Evolutionary conservation across 805 yeast species (phyloP).

Genomic region (Suhomyces kilbournensis): DNA sequence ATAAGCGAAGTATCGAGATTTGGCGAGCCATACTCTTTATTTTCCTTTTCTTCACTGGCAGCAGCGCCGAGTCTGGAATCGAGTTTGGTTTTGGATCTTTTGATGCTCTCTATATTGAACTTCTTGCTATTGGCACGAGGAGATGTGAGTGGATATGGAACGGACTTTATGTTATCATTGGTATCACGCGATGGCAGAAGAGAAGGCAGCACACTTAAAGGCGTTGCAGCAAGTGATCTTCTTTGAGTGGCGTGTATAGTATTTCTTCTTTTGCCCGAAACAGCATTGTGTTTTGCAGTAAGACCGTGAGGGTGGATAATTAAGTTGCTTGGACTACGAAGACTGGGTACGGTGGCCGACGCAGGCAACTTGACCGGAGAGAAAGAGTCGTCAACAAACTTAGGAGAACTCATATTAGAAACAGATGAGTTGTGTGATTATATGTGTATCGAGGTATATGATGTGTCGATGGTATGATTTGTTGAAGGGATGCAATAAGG

Average conservation of each 20-base stretch:
- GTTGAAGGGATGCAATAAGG: no score
- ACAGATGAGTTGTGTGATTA: neutral
- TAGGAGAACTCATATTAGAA: neutral
- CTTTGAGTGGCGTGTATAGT: conserved; percentile 9
- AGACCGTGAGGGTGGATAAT: conserved; percentile 43
- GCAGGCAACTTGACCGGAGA: conserved; percentile 14
- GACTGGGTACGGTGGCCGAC: neutral
- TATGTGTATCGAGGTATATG: neutral
- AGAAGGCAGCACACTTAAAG: conserved; percentile 6
- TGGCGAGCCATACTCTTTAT: conserved; percentile 16
- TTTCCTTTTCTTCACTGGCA: conserved; percentile 9
- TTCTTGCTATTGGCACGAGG: conserved; percentile 9
- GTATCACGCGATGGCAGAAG: conserved; percentile 3
- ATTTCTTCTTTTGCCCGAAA: conserved; percentile 19
- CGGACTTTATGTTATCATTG: neutral
- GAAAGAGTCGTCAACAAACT: conserved; percentile 10
- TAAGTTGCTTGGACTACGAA: neutral
- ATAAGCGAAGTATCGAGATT: neutral
- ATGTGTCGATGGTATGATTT: no score
- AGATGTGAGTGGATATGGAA: conserved; percentile 10
- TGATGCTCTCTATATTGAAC: conserved; percentile 10
- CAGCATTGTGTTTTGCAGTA: conserved; percentile 31
- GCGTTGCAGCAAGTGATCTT: conserved; percentile 11
- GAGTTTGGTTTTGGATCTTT: conserved; percentile 14
- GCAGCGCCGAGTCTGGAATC: conserved; percentile 13